Base-by-base conservation (phyloP, 192 early-diverging fungal genomes). In the Pecoramyces ruminantium region DNA sequence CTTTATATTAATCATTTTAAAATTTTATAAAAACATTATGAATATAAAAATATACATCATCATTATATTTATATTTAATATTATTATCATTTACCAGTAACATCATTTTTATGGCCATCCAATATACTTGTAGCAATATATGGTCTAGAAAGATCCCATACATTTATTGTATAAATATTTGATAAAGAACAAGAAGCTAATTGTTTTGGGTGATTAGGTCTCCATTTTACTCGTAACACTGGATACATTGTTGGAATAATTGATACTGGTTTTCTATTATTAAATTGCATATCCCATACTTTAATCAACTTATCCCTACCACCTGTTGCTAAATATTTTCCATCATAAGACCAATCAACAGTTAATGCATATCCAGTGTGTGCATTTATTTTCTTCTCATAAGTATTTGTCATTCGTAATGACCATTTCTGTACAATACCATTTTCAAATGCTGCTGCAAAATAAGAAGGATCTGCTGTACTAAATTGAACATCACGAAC, bases 401-500 rank as follows among this genome's bases (percentile, higher is more conserved):
- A 88, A 12, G 87, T 79, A 25, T 82, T 83, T 28, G 91, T 87
- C 81, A 89, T 92, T 38, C 94, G 87, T 29, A 94, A 86, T 82
- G 95, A 93, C 94, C 94, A 96, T 84, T 89, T 92, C 86, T 94
- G 82, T 30, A 93, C 86, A 16, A 84, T 89, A 27, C 94, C 94
- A 80, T 91, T 95, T 34, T 96, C 94, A 83, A 94, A 94, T 0
- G 90, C 94, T 29, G 94, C 92, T 25, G 88, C 92, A 82, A 96
- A 93, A 80, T 94, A 92, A 81, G 83, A 84, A 28, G 82, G 78
- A 77, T 84, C 84, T 6, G 87, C 79, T 1, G 92, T 91, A 83
- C 88, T 90, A 83, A 95, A 95, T 78, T 94, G 92, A 0, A 93
- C 90, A 83, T 95, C 94, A 38, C 94, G 83, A 27, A 95, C 94